phyloP scores from a whole-genome alignment of 2,329 filamentous ascomycete species.

The Alternaria viburni region DNA sequence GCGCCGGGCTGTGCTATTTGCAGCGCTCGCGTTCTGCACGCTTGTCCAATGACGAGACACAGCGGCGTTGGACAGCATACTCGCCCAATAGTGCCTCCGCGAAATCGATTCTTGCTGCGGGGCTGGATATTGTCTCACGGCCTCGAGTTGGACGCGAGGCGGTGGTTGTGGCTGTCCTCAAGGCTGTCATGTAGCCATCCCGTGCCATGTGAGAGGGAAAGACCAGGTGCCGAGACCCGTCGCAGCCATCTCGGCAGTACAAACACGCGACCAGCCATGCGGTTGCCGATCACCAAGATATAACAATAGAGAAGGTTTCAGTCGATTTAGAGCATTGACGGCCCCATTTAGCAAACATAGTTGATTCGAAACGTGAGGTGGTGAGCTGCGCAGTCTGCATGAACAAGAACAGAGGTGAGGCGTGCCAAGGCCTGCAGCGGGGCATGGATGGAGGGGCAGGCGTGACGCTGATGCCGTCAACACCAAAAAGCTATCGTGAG shows the following conservation, averaged over 20 bases:
- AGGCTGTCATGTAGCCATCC: slow-evolving; percentile 1
- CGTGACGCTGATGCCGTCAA: slow-evolving; percentile 34
- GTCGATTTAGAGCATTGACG: not conserved
- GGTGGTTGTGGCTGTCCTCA: slow-evolving; percentile 4
- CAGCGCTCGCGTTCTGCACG: slow-evolving; percentile 27
- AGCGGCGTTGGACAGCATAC: slow-evolving; percentile 30
- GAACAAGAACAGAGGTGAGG: slow-evolving; percentile 1
- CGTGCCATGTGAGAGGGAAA: slow-evolving; percentile 6
- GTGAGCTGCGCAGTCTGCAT: not conserved
- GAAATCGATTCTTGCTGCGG: slow-evolving; percentile 2
- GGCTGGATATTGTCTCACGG: slow-evolving; percentile 11
- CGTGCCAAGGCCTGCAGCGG: slow-evolving; percentile 24
- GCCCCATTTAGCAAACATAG: not conserved
- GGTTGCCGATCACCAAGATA: not conserved
- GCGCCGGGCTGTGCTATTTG: slow-evolving; percentile 43
- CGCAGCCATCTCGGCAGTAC: not conserved
- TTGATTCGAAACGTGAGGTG: slow-evolving; percentile 1
- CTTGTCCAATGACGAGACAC: slow-evolving; percentile 33
- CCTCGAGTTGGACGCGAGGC: slow-evolving; percentile 2
- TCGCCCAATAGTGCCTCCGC: slow-evolving; percentile 34
- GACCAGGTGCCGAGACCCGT: not conserved
- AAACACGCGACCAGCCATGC: not conserved
- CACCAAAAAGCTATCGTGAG: slow-evolving; percentile 42
- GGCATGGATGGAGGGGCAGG: slow-evolving; percentile 26
- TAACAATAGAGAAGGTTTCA: not conserved